Conservation (phyloP, 192 early-diverging fungal species). For the Obelidium mucronatum region DNA sequence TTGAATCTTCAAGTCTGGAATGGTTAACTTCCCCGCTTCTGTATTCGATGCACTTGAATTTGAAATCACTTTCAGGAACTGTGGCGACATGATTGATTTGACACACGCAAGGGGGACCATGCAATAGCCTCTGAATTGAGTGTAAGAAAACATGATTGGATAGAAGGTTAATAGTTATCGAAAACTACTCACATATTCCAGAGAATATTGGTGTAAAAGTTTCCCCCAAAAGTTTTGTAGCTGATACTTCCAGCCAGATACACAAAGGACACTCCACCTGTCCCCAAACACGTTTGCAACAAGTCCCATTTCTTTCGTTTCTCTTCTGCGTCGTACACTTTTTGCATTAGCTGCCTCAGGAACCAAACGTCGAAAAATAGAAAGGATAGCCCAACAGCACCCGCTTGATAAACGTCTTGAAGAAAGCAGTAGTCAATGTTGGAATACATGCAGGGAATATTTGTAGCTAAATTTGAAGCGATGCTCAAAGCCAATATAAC, state of each 20-base stretch:
- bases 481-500: constrained; percentile 1
- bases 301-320: constrained; percentile 6
- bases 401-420: constrained; percentile 21
- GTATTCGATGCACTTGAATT: too few species aligned
- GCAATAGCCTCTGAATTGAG: constrained; percentile 21
- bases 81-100: constrained; percentile 2
- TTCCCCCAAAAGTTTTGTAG: constrained; percentile 25
- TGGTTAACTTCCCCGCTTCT: too few species aligned
- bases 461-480: constrained; percentile 17
- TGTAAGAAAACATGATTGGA: not conserved
- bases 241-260: constrained; percentile 23
- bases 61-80: constrained; percentile 8
- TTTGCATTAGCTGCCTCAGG: not conserved
- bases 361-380: constrained; percentile 19
- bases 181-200: constrained; percentile 20
- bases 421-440: not conserved
- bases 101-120: constrained; percentile 8
- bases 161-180: not conserved
- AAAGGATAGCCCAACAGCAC: constrained; percentile 9
- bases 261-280: constrained; percentile 1
- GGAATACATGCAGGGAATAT: constrained; percentile 25
- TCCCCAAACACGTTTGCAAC: not conserved
- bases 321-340: not conserved
- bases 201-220: constrained; percentile 35
- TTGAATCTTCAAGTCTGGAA: too few species aligned